Percentiles rank a stretch among this genome's conserved stretches.
These are phyloP conservation scores for Linnemannia exigua DNA, from an alignment of 192 early-diverging fungal genomes.

Conservation along the genomic window DNA sequence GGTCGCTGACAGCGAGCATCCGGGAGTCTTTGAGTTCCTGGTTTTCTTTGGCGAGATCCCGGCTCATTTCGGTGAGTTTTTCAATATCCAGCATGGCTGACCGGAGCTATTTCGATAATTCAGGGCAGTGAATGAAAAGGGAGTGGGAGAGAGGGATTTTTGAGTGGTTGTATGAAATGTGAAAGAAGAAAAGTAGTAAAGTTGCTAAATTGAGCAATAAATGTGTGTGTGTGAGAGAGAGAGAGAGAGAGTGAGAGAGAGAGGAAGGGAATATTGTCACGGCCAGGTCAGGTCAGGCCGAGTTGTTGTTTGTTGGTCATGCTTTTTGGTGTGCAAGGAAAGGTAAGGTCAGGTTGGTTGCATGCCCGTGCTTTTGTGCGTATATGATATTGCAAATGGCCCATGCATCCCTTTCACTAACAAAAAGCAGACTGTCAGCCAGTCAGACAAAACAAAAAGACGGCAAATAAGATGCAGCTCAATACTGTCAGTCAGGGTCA, in stretches of 20 bases:
- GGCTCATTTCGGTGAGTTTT: constrained; percentile 38
- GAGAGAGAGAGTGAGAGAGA: no score
- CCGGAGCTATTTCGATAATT: constrained; percentile 22
- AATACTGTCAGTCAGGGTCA: background rate
- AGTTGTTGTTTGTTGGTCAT: background rate
- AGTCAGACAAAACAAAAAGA: background rate
- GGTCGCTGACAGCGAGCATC: constrained; percentile 43
- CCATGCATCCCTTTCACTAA: background rate
- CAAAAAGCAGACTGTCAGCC: background rate
- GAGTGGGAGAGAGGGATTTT: background rate
- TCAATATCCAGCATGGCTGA: constrained; percentile 47
- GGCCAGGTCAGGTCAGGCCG: background rate
- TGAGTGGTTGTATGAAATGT: background rate
- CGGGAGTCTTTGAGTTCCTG: constrained; percentile 47
- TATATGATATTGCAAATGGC: background rate
- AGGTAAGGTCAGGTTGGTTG: background rate
- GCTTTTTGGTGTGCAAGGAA: background rate
- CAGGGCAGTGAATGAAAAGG: background rate
- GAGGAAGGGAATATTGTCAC: background rate
- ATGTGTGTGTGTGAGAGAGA: no score
- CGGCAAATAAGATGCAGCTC: background rate
- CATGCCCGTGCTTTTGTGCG: background rate
- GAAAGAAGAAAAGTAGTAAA: background rate
- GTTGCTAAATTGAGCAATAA: background rate
- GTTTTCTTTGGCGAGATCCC: constrained; percentile 43